Percentiles rank a stretch among this genome's conserved stretches.
These are phyloP conservation scores for Mycosarcoma maydis DNA, from an alignment of 1,284 basidiomycete genomes.

Conservation along the genomic window DNA sequence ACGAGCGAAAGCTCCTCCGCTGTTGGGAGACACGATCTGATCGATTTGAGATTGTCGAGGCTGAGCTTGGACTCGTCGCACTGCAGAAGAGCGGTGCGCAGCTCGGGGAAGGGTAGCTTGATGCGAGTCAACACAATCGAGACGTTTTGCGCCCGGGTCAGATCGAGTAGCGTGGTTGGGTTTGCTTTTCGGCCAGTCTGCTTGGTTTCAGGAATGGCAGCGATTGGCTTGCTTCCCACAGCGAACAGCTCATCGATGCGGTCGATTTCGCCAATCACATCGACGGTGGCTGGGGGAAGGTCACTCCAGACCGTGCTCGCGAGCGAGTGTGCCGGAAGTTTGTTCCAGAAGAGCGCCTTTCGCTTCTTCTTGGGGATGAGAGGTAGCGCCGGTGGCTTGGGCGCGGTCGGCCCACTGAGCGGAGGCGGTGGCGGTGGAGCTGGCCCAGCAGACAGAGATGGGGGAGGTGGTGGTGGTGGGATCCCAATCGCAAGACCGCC, in stretches of 20 bases:
- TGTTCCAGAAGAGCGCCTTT: constrained; percentile 85
- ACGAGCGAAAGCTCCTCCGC: constrained; percentile 57
- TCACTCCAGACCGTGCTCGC: constrained; percentile 79
- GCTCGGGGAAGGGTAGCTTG: constrained; percentile 56
- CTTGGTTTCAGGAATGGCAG: constrained; percentile 22
- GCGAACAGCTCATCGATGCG: constrained; percentile 77
- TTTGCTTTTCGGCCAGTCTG: constrained; percentile 32
- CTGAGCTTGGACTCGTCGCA: constrained; percentile 49
- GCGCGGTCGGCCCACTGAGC: constrained; percentile 15
- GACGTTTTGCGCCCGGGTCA: constrained; percentile 50
- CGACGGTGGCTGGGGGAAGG: constrained; percentile 67
- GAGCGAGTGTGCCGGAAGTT: constrained; percentile 71
- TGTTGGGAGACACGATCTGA: constrained; percentile 54
- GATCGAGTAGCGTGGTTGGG: constrained; percentile 50
- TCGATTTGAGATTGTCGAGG: constrained; percentile 52
- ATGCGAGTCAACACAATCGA: constrained; percentile 55
- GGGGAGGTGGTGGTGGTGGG: constrained; percentile 23
- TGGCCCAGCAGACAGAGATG: constrained; percentile 3
- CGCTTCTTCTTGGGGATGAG: constrained; percentile 73
- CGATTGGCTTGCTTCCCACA: constrained; percentile 70
- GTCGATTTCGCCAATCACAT: constrained; percentile 69
- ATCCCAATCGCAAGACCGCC: constrained; percentile 2
- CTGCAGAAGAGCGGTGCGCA: constrained; percentile 48
- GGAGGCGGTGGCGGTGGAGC: constrained; percentile 24
- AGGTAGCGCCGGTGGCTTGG: constrained; percentile 35